Evolutionary conservation across 164 flowering plant species (phyloP), one percentile per base, ranked within the genome.

Genomic region (Stephania yunnanensis): DNA sequence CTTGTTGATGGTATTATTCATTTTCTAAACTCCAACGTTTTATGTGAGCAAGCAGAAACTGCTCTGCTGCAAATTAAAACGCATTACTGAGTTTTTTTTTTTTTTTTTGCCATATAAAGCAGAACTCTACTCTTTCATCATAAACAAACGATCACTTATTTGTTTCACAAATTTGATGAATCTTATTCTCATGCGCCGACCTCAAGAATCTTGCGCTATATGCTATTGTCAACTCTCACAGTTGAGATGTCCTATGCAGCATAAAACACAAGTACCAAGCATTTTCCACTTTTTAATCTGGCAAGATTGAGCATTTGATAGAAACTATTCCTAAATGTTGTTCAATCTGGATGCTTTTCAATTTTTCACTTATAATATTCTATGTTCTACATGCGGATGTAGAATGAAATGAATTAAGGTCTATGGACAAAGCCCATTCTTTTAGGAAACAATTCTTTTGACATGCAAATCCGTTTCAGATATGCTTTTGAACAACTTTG

Each of bases 1-100:
- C 86, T 91, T 72, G 93, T 95, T 70, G 98, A 92, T 85, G 99
- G 96, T 95, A 85, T 46, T 80, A 22, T n/a, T 12, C 20, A 45
- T 48, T 50, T 20, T 1, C 6, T 11, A 20, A 10, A 48, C 52
- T 42, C 58, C 52, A 13, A 5, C 46, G 42, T 69, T 36, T 36
- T 48, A n/a, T 15, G n/a, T 0, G 64, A 58, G 46, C 25, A 44
- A 70, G 22, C 52, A 45, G 46, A 31, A 70, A 17, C 19, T 31
- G 36, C 44, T 58, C 15, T 58, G 6, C 5, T 58, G n/a, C 64
- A 58, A 58, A 58, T 9, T 50, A 9, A 9, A 9, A 9, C 1
- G 15, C 15, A 9, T 13, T 50, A 50, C 15, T 50, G 6, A 50
- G 12, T 50, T 50, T 50, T 2, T 36, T 36, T 4, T 36, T 36